A percentile compares a stretch with the other conserved stretches of the same genome.
phyloP scores from a whole-genome alignment of 345 rosid genomes.

The Carallia pectinifolia region DNA sequence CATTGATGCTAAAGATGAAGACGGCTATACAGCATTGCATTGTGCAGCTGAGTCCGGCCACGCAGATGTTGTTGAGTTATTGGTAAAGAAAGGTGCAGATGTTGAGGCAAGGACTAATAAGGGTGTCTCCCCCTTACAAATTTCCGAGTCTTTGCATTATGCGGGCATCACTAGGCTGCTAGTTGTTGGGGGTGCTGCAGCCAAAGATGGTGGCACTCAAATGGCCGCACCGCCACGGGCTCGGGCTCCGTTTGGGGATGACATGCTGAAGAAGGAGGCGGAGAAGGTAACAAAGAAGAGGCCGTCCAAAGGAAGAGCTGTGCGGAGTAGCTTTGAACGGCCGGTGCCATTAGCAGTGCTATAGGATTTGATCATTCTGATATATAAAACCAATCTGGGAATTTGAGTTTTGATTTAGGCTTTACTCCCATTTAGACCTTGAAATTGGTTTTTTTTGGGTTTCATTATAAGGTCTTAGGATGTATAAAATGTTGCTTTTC shows the following conservation, averaged over 20 bases:
- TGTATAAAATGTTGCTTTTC: too few relatives aligned
- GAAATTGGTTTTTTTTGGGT: not conserved
- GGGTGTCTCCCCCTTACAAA: constrained; percentile 42
- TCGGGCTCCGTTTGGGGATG: constrained; percentile 12
- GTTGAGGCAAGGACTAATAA: constrained; percentile 56
- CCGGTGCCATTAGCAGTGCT: constrained; percentile 41
- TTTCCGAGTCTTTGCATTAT: constrained; percentile 54
- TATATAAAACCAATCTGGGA: not conserved
- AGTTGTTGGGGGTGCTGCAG: constrained; percentile 36
- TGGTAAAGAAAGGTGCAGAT: constrained; percentile 54
- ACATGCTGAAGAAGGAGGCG: constrained; percentile 11
- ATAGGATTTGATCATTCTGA: constrained; percentile 5
- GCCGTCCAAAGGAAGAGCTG: constrained; percentile 22
- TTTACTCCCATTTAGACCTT: not conserved
- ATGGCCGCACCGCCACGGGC: not conserved
- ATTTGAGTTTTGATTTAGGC: not conserved
- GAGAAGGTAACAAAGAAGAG: constrained; percentile 32
- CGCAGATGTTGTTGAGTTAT: constrained; percentile 46
- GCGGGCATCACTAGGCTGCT: constrained; percentile 55
- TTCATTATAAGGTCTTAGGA: not conserved
- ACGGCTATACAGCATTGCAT: constrained; percentile 66
- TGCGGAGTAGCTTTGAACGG: constrained; percentile 40
- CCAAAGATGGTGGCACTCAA: constrained; percentile 26
- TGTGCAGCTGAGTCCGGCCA: constrained; percentile 64
- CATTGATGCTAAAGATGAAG: constrained; percentile 53